Evolutionary conservation across 179 eudicot species (phyloP).

Genomic region (Spergularia azorica): DNA sequence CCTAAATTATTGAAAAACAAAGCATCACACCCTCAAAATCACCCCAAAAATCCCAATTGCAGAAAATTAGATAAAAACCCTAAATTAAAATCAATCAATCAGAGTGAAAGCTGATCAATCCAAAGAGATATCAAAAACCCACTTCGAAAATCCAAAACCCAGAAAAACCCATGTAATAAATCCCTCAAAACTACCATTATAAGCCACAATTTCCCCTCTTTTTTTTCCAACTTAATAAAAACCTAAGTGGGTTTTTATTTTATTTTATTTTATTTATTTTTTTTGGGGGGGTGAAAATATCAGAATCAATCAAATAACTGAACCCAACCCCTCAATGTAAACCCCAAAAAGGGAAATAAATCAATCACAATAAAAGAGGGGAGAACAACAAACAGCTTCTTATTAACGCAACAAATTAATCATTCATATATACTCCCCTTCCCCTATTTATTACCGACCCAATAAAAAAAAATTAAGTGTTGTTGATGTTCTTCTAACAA

Average conservation of each 20-base stretch:
- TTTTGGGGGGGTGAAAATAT: background rate
- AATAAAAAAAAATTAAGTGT: constrained; percentile 1
- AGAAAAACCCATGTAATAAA: constrained; percentile 49
- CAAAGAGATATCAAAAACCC: constrained; percentile 32
- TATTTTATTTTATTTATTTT: too few species aligned
- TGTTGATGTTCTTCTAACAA: constrained; percentile 19
- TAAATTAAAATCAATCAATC: constrained; percentile 12
- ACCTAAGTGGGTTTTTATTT: too few species aligned
- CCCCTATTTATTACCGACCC: background rate
- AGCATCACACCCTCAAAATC: constrained; percentile 9
- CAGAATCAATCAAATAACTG: constrained; percentile 4
- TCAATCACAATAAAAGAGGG: constrained; percentile 23
- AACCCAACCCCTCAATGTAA: constrained; percentile 9
- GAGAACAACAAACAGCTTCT: background rate
- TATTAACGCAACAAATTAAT: constrained; percentile 6
- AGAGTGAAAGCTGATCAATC: constrained; percentile 28
- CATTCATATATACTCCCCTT: constrained; percentile 11
- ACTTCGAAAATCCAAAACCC: constrained; percentile 56
- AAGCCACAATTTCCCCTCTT: constrained; percentile 38
- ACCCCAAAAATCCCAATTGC: background rate
- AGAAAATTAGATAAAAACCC: background rate
- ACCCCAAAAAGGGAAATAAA: constrained; percentile 18
- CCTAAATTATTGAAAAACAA: constrained; percentile 22
- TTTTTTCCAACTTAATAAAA: too few species aligned
- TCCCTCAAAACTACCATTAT: constrained; percentile 51